phyloP scores from a whole-genome alignment of 495 filamentous ascomycete species.

The Delitschia confertaspora region DNA sequence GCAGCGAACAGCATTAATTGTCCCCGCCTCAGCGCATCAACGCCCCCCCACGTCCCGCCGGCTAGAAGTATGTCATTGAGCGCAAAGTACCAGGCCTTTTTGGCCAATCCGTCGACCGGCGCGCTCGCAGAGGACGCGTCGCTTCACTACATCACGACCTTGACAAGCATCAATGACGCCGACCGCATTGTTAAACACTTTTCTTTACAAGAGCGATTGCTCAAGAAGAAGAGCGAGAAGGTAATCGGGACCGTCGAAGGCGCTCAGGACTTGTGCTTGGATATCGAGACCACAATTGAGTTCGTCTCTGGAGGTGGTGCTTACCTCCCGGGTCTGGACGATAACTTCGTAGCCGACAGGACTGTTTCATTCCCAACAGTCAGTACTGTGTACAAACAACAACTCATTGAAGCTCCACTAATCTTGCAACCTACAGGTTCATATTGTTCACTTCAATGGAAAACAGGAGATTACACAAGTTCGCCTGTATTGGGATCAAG shows the following conservation, averaged over 20 bases:
- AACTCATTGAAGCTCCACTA: not conserved
- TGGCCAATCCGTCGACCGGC: constrained; percentile 56
- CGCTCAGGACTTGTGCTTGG: constrained; percentile 57
- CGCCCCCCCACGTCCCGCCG: constrained; percentile 17
- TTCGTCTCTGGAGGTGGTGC: constrained; percentile 73
- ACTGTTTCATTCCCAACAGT: constrained; percentile 76
- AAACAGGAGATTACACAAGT: constrained; percentile 72
- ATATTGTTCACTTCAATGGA: constrained; percentile 77
- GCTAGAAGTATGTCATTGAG: constrained; percentile 67
- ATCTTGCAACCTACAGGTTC: constrained; percentile 48
- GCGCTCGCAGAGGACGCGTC: constrained; percentile 62
- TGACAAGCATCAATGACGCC: constrained; percentile 58
- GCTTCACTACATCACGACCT: constrained; percentile 87
- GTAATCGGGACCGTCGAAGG: constrained; percentile 64
- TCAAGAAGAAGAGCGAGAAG: constrained; percentile 73
- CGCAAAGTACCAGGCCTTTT: constrained; percentile 67
- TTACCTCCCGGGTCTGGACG: constrained; percentile 82
- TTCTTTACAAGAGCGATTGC: constrained; percentile 49
- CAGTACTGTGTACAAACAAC: no score
- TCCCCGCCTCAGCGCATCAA: constrained; percentile 1
- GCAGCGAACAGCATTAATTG: not conserved
- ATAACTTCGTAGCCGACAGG: constrained; percentile 86
- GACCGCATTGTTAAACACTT: constrained; percentile 74
- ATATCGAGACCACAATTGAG: constrained; percentile 75
- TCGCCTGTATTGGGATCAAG: constrained; percentile 91